Evolutionary conservation across 768 basidiomycete species (phyloP).

Genomic region (Brasilioporus rufonigricans): DNA sequence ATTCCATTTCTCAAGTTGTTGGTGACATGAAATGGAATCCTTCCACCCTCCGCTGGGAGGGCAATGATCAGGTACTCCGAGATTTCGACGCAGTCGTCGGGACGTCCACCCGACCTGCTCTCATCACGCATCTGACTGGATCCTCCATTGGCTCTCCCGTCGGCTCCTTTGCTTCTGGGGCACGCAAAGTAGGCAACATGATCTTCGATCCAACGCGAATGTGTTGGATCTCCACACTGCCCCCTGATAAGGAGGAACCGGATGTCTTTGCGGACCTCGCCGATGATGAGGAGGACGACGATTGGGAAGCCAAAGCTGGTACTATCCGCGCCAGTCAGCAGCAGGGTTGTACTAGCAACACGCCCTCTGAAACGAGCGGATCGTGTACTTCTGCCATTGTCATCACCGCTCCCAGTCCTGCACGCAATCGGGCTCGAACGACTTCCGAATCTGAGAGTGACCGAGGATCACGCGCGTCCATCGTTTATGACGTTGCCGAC

Average conservation of each 20-base stretch:
- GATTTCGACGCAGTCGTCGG: slow-evolving; percentile 84
- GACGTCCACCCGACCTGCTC: slow-evolving; percentile 86
- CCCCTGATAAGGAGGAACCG: slow-evolving; percentile 89
- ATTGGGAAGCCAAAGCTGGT: slow-evolving; percentile 70
- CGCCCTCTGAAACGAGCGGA: slow-evolving; percentile 26
- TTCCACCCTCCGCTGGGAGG: slow-evolving; percentile 87
- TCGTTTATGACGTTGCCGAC: slow-evolving; percentile 77
- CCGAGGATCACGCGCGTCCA: slow-evolving; percentile 75
- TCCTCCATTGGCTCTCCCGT: slow-evolving; percentile 82
- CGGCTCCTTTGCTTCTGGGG: slow-evolving; percentile 69
- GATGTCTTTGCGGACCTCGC: slow-evolving; percentile 94
- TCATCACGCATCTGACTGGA: slow-evolving; percentile 91
- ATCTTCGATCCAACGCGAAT: slow-evolving; percentile 92
- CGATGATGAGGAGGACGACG: slow-evolving; percentile 81
- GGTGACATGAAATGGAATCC: slow-evolving; percentile 99
- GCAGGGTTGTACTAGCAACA: slow-evolving; percentile 32
- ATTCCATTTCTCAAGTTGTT: slow-evolving; percentile 54
- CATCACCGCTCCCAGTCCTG: slow-evolving; percentile 54
- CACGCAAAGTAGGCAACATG: slow-evolving; percentile 96
- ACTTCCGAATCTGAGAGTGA: slow-evolving; percentile 72
- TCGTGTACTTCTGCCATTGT: slow-evolving; percentile 26
- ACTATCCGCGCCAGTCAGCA: slow-evolving; percentile 71
- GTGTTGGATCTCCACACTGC: slow-evolving; percentile 90
- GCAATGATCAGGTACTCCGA: slow-evolving; percentile 87
- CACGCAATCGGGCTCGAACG: slow-evolving; percentile 60